Percentiles rank a stretch among this genome's conserved stretches.
These are phyloP conservation scores for Eucalyptus shirleyi DNA, from an alignment of 345 rosid species.

Conservation along the genomic window DNA sequence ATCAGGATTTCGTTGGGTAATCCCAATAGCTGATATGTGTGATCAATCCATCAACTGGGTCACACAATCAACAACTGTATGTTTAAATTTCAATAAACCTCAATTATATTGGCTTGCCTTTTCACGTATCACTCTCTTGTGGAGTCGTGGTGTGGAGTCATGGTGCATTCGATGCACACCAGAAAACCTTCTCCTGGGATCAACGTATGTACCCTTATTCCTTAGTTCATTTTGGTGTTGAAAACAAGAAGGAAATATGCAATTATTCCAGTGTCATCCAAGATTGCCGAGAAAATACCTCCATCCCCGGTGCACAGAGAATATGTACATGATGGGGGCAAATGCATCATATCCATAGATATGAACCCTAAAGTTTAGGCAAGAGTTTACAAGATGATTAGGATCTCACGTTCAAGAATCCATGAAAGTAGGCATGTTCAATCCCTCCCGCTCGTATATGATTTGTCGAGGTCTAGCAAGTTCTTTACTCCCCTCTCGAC, in stretches of 20 bases:
- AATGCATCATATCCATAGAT: not conserved
- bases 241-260: not conserved
- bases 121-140: not conserved
- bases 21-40: not conserved
- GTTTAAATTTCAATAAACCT: not conserved
- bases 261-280: not conserved
- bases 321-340: not conserved
- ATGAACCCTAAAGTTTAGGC: not conserved
- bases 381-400: not conserved
- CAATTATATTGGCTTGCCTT: not conserved
- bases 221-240: not conserved
- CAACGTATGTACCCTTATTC: not conserved
- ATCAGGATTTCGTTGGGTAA: fast-evolving
- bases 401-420: not conserved
- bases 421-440: not conserved
- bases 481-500: not conserved
- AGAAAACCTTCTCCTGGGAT: not conserved
- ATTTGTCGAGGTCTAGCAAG: not conserved
- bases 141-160: not conserved
- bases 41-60: not conserved
- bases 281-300: not conserved
- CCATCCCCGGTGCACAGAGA: not conserved
- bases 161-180: not conserved
- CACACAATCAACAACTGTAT: fast-evolving
- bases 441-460: not conserved